Conservation (phyloP, 257 asterid genomes). For the Voacanga thouarsii region DNA sequence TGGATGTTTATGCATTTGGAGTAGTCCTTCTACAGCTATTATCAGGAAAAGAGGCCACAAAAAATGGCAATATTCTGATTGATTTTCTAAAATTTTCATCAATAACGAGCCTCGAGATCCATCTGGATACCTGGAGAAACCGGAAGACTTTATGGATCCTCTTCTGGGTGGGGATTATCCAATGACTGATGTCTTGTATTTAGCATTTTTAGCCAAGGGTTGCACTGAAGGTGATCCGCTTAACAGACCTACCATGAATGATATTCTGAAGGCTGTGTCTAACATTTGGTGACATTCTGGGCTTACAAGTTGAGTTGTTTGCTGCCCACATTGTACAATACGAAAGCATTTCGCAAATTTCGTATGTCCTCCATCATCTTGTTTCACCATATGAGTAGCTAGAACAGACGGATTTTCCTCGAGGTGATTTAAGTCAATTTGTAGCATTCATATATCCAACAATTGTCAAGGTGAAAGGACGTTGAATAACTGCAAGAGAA, state of each 20-base stretch:
- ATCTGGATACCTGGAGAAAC: conserved; percentile 8
- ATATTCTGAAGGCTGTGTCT: conserved; percentile 18
- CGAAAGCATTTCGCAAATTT: too few relatives aligned
- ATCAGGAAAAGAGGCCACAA: conserved; percentile 15
- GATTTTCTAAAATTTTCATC: conserved; percentile 14
- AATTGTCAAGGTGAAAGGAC: too few relatives aligned
- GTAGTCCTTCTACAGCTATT: conserved; percentile 10
- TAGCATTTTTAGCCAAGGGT: conserved; percentile 19
- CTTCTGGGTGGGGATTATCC: conserved; percentile 7
- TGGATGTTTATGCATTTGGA: conserved; percentile 29
- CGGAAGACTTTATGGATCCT: conserved; percentile 21
- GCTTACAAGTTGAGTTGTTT: too few relatives aligned
- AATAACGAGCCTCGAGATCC: conserved; percentile 10
- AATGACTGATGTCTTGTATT: conserved; percentile 15
- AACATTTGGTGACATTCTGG: conserved; percentile 11
- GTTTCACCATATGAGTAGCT: too few relatives aligned
- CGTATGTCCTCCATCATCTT: too few relatives aligned
- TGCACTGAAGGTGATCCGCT: conserved; percentile 18
- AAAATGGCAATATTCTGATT: conserved; percentile 3
- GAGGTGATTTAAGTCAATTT: too few relatives aligned
- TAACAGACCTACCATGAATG: conserved; percentile 15
- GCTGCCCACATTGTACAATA: too few relatives aligned
- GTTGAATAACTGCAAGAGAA: too few relatives aligned
- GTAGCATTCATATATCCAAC: too few relatives aligned
- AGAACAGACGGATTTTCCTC: too few relatives aligned